These are phyloP conservation scores for Scleroderma bovista DNA, from an alignment of 768 basidiomycete genomes.

Conservation along the genomic window DNA sequence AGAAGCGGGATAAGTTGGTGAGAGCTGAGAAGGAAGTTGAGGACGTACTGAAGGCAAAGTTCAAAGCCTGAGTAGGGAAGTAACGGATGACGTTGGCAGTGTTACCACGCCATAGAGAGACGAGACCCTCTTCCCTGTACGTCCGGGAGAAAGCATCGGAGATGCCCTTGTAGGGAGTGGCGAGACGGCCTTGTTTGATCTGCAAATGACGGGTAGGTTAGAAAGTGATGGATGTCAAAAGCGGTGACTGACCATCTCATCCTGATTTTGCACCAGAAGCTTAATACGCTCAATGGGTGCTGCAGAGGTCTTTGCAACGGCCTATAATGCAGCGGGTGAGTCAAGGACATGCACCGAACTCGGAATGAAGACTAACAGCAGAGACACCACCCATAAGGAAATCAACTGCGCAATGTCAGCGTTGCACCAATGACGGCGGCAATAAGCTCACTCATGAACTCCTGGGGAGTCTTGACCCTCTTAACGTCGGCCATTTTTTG, in stretches of 20 bases:
- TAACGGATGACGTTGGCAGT: slow-evolving; percentile 99
- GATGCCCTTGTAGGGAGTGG: slow-evolving; percentile 95
- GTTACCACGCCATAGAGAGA: slow-evolving; percentile 98
- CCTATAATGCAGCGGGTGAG: slow-evolving; percentile 44
- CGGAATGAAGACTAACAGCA: slow-evolving; percentile 50
- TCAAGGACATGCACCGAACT: neutral
- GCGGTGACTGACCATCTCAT: slow-evolving; percentile 83
- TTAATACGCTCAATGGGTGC: slow-evolving; percentile 99
- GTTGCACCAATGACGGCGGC: slow-evolving; percentile 21
- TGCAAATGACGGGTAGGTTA: slow-evolving; percentile 24
- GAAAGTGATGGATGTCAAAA: neutral
- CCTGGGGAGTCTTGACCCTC: slow-evolving; percentile 87
- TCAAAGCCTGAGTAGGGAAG: slow-evolving; percentile 99
- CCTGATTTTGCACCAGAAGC: slow-evolving; percentile 97
- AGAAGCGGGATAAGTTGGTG: slow-evolving; percentile 5
- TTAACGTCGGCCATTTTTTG: slow-evolving; percentile 73
- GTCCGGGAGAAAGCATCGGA: slow-evolving; percentile 88
- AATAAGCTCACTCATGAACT: slow-evolving; percentile 63
- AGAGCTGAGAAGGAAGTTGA: neutral
- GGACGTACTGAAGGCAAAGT: slow-evolving; percentile 97
- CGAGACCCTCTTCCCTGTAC: slow-evolving; percentile 90
- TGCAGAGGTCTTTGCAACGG: slow-evolving; percentile 97
- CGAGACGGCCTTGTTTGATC: slow-evolving; percentile 99
- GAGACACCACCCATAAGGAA: slow-evolving; percentile 98
- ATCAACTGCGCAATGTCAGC: slow-evolving; percentile 54